These are phyloP conservation scores for Aureobasidium musti DNA, from an alignment of 2,329 filamentous ascomycete species.

Conservation along the genomic window DNA sequence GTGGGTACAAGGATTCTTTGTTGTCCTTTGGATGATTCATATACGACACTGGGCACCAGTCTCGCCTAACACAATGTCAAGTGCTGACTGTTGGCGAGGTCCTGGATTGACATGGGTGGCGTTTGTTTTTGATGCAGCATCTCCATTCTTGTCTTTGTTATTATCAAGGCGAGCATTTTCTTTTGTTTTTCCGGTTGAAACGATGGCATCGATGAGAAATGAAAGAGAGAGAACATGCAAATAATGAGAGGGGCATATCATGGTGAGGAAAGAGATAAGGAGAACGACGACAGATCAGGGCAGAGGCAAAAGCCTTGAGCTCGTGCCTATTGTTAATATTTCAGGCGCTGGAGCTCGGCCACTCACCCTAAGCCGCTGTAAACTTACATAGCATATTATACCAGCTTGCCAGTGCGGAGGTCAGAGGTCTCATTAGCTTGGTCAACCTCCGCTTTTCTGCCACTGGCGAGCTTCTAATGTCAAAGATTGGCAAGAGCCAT, in stretches of 20 bases:
- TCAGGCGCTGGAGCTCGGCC: conserved; percentile 21
- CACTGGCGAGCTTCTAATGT: conserved; percentile 4
- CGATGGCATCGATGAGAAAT: conserved; percentile 18
- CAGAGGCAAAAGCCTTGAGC: conserved; percentile 25
- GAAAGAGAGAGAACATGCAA: conserved; percentile 7
- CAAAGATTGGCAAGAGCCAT: conserved; percentile 10
- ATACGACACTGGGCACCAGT: conserved; percentile 43
- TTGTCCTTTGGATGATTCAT: conserved; percentile 23
- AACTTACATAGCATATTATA: conserved; percentile 21
- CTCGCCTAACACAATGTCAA: conserved; percentile 37
- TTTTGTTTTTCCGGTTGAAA: conserved; percentile 1
- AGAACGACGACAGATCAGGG: not conserved
- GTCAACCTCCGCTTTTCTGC: conserved; percentile 25
- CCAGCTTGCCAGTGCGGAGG: not conserved
- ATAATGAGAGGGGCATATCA: conserved; percentile 1
- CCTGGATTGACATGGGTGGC: conserved; percentile 45
- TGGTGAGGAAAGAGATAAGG: conserved; percentile 2
- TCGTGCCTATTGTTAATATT: conserved; percentile 20
- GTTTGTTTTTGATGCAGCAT: conserved; percentile 27
- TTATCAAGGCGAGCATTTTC: conserved; percentile 22
- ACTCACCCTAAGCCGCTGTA: not conserved
- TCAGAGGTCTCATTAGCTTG: conserved; percentile 32
- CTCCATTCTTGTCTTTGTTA: conserved; percentile 22
- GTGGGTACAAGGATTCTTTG: conserved; percentile 12
- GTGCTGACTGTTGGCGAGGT: conserved; percentile 41